These are phyloP conservation scores for Ceratobasidium sp. DNA, from an alignment of 1,284 basidiomycete genomes.

Conservation along the genomic window DNA sequence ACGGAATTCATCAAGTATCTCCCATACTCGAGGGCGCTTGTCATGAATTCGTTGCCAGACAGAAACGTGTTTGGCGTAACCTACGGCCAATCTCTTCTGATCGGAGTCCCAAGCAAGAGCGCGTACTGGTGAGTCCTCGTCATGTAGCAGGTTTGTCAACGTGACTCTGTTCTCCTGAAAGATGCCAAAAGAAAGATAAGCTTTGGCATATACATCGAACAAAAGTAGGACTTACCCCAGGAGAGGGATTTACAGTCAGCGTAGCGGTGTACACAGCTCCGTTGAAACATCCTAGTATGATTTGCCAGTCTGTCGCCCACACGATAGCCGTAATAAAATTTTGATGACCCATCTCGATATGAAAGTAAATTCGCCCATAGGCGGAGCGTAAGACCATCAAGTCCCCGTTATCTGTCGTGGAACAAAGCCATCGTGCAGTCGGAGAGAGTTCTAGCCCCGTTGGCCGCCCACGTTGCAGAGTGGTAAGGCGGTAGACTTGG, in stretches of 20 bases:
- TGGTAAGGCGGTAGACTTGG: neutral
- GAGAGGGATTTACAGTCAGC: neutral
- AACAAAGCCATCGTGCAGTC: neutral
- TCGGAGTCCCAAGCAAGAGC: neutral
- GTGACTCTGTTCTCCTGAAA: neutral
- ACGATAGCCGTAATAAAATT: neutral
- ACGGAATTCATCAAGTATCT: neutral
- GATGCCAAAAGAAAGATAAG: neutral
- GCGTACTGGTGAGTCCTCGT: neutral
- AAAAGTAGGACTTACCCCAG: neutral
- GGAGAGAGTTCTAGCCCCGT: neutral
- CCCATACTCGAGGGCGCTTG: neutral
- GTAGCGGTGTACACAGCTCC: neutral
- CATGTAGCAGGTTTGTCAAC: neutral
- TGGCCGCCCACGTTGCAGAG: neutral
- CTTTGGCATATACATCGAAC: neutral
- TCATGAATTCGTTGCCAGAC: neutral
- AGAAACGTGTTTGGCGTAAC: neutral
- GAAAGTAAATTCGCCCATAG: neutral
- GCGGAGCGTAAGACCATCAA: neutral
- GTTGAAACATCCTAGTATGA: neutral
- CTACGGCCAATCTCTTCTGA: neutral
- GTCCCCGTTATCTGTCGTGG: neutral
- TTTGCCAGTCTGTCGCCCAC: neutral
- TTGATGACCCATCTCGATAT: neutral